These are phyloP conservation scores for Orbilia ellipsospora DNA, from an alignment of 2,329 filamentous ascomycete genomes.

Conservation along the genomic window DNA sequence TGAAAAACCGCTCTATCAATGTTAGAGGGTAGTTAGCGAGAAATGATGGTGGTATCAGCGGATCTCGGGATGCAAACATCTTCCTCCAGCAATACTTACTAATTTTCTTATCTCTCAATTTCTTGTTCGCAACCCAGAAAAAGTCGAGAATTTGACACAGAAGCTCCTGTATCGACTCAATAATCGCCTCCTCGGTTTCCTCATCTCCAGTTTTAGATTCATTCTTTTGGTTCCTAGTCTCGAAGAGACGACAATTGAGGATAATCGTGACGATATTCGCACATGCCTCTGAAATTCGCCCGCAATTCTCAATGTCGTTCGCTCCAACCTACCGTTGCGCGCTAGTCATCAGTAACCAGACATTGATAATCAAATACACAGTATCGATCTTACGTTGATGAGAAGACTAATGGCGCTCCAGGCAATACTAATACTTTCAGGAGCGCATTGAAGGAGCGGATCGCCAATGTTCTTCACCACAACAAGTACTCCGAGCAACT, in stretches of 20 bases:
- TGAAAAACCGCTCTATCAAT: background rate
- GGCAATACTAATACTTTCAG: constrained; percentile 28
- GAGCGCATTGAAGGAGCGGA: constrained; percentile 30
- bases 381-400: constrained; percentile 20
- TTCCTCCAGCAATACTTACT: constrained; percentile 10
- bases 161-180: constrained; percentile 30
- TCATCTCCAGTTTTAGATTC: background rate
- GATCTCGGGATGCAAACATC: too few relatives aligned
- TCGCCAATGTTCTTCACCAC: constrained; percentile 32
- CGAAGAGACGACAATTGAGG: constrained; percentile 24
- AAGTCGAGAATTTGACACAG: constrained; percentile 40
- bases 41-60: background rate
- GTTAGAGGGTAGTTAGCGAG: background rate
- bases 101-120: constrained; percentile 37
- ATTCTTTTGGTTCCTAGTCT: constrained; percentile 20
- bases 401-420: constrained; percentile 34
- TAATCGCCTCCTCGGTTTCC: constrained; percentile 17
- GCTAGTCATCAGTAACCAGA: background rate
- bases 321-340: constrained; percentile 8
- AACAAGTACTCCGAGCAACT: constrained; percentile 14
- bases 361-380: background rate
- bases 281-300: constrained; percentile 23
- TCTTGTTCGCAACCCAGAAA: constrained; percentile 45
- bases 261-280: constrained; percentile 28
- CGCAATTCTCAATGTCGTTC: constrained; percentile 34